Evolutionary conservation across 495 filamentous ascomycete genomes (phyloP), one percentile per base, ranked within the genome.

Genomic region (Penicillium malachiteum): DNA sequence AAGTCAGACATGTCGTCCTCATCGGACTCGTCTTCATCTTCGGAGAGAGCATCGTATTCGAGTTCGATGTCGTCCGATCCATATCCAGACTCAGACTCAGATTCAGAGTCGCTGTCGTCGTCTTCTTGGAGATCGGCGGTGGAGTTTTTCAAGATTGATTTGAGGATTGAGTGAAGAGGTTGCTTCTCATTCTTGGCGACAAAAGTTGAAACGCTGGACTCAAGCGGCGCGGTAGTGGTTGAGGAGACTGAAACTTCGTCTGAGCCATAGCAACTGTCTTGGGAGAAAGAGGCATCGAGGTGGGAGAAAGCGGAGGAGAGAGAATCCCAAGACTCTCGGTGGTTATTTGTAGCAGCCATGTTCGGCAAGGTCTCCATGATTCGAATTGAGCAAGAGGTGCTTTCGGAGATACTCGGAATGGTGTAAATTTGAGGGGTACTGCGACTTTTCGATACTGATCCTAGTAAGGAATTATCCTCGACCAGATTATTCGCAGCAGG

Each of bases 221-320:
- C 55, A 13, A 58, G 48, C 30, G 67, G 60, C 3, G 60, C 57
- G 17, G 70, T 55, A 48, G 60, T 64, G 18, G 55, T 69, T n/a
- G 73, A 73, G 11, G 68, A 58, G 52, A 71, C 64, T 12, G 76
- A 77, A 16, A 72, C 56, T 53, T 75, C 74, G 56, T 78, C 76
- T 13, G 76, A 78, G 49, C 70, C 71, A 60, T 76, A 78, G 52
- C 73, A 76, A 51, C 74, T 77, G 62, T 77, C 76, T 7, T 74
- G 75, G 26, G 73, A 74, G 37, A 74, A 64, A 9, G 75, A 78
- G n/a, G 74, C 63, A 18, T 78, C 73, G 31, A 76, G 65, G 18
- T 67, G 53, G 21, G 71, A 70, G 32, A 75, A 73, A 3, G 65
- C 63, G 43, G 76, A 74, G n/a, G 74, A 73, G 38, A 75, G 65